These are phyloP conservation scores for Nicotiana noctiflora DNA, from an alignment of 257 asterid species.

Conservation along the genomic window DNA sequence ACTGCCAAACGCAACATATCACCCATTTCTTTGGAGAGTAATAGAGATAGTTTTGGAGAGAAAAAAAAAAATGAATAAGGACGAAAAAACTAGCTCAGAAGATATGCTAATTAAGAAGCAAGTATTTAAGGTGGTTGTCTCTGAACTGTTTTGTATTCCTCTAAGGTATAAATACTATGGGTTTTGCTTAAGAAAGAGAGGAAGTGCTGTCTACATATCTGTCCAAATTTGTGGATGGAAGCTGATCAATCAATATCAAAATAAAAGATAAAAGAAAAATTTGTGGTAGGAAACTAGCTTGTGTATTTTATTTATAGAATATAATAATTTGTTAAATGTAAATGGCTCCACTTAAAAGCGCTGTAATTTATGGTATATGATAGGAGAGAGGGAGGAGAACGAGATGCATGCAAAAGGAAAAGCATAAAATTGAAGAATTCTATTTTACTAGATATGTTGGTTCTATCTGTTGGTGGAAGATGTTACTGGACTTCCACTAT, in stretches of 20 bases:
- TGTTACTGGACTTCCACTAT: constrained; percentile 40
- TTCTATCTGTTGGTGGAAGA: constrained; percentile 30
- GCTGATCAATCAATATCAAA: constrained; percentile 10
- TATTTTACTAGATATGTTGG: neutral
- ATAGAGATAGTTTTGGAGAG: neutral
- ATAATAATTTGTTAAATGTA: neutral
- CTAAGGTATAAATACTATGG: constrained; percentile 23
- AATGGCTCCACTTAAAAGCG: neutral
- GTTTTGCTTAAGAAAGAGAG: constrained; percentile 5
- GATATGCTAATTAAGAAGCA: neutral
- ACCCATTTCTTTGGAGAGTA: constrained; percentile 34
- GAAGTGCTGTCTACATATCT: constrained; percentile 17
- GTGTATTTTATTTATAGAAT: neutral
- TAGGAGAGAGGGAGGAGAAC: neutral
- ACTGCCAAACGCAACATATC: constrained; percentile 57
- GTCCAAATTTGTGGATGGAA: constrained; percentile 27
- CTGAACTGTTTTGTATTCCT: constrained; percentile 4
- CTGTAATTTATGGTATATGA: neutral
- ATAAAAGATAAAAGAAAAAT: neutral
- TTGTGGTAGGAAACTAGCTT: constrained; percentile 10
- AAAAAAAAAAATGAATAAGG: neutral
- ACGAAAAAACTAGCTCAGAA: neutral
- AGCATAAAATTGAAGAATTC: neutral
- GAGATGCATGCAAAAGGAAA: neutral
- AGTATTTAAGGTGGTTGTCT: constrained; percentile 12